A percentile compares a stretch with the other conserved stretches of the same genome.
Conservation (phyloP, 345 rosid genomes). For the Microcos paniculata region DNA sequence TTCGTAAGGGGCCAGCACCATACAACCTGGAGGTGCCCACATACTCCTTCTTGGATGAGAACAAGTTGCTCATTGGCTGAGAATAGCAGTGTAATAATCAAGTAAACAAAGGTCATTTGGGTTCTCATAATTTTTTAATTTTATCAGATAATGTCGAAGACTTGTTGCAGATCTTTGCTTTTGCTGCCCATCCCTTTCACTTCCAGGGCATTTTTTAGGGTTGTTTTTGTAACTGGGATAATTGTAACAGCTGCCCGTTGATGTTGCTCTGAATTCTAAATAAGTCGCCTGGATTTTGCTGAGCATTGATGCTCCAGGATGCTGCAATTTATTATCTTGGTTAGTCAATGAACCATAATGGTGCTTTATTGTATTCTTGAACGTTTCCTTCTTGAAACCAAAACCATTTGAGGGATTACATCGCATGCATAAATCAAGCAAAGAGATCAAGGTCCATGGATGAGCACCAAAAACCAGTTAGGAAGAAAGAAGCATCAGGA, state of each 20-base stretch:
- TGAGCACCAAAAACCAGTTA: not conserved
- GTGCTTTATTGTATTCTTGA: not conserved
- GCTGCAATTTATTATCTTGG: not conserved
- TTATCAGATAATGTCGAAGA: constrained; percentile 45
- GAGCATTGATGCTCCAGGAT: not conserved
- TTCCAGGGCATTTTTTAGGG: constrained; percentile 19
- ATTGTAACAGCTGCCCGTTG: constrained; percentile 2
- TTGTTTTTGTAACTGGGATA: constrained; percentile 20
- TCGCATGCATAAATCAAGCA: not conserved
- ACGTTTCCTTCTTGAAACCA: not conserved
- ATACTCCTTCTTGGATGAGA: constrained; percentile 81
- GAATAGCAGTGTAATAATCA: constrained; percentile 7
- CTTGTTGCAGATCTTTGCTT: constrained; percentile 16
- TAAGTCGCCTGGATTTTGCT: constrained; percentile 24
- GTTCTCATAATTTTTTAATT: constrained; percentile 13
- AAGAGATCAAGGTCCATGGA: not conserved
- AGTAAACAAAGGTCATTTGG: not conserved
- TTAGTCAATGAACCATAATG: not conserved
- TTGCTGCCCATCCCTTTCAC: constrained; percentile 5
- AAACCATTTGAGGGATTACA: not conserved
- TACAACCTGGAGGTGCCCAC: constrained; percentile 91
- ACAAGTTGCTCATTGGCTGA: constrained; percentile 82
- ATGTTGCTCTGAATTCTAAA: constrained; percentile 19
- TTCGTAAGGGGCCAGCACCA: constrained; percentile 95
- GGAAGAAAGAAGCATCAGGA: not conserved